Conservation (phyloP, 83 land plant species). For the Diphasiastrum complanatum region DNA sequence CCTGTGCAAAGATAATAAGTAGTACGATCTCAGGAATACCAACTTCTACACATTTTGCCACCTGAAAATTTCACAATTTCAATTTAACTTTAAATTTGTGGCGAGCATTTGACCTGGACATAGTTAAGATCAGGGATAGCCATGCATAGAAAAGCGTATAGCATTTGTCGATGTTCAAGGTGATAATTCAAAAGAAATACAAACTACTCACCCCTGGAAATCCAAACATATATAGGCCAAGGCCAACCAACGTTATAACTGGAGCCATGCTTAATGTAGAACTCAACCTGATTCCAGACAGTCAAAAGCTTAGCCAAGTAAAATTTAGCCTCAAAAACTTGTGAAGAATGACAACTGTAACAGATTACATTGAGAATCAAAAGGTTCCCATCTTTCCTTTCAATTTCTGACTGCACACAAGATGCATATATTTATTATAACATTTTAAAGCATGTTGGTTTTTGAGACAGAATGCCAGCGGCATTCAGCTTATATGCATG, state of each 20-base stretch:
- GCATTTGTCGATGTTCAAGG: not conserved
- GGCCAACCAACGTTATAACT: conserved; percentile 65
- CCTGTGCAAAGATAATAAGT: conserved; percentile 58
- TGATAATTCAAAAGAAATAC: not conserved
- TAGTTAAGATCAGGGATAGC: not conserved
- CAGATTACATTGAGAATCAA: too few relatives aligned
- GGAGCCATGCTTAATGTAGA: conserved; percentile 80
- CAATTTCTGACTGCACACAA: too few relatives aligned
- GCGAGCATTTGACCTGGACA: not conserved
- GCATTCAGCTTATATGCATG: too few relatives aligned
- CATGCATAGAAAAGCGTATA: not conserved
- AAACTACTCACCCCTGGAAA: conserved; percentile 53
- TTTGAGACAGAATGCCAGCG: too few relatives aligned
- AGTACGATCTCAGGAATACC: conserved; percentile 60
- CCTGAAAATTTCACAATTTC: conserved; percentile 37
- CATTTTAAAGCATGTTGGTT: too few relatives aligned
- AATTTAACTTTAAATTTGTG: not conserved
- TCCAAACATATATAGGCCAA: conserved; percentile 66
- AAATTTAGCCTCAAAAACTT: too few relatives aligned
- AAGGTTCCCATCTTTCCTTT: too few relatives aligned
- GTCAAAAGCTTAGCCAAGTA: too few relatives aligned
- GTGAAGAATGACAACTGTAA: too few relatives aligned
- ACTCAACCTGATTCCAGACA: too few relatives aligned
- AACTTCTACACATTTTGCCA: conserved; percentile 73
- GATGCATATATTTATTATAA: too few relatives aligned